Evolutionary conservation across 352 stramenopile species (phyloP).

Genomic region (Lagenidium giganteum): DNA sequence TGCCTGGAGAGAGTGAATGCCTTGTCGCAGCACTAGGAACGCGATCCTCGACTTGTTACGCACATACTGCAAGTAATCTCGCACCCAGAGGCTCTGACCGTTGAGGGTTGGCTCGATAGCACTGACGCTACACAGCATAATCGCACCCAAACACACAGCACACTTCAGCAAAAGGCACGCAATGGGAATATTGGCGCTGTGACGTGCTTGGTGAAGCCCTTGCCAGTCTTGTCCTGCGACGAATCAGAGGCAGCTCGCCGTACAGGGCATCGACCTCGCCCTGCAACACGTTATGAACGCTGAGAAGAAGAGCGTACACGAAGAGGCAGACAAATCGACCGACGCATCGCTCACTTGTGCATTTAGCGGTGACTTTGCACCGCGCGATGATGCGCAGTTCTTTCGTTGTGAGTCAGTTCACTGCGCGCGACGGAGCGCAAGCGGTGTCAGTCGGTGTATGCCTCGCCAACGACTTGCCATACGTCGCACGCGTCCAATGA

Average conservation of each 20-base stretch:
- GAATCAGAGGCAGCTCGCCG: conserved; percentile 79
- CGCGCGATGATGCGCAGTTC: conserved; percentile 76
- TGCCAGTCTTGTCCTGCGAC: conserved; percentile 67
- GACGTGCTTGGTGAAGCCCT: too few relatives aligned
- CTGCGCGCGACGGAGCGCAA: too few relatives aligned
- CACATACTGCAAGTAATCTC: conserved; percentile 92
- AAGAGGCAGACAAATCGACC: neutral
- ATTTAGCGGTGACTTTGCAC: conserved; percentile 60
- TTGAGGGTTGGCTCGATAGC: conserved; percentile 65
- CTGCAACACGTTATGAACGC: neutral
- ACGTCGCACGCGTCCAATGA: too few relatives aligned
- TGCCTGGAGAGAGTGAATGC: conserved; percentile 93
- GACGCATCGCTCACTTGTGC: too few relatives aligned
- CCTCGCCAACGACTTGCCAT: too few relatives aligned
- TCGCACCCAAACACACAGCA: conserved; percentile 35
- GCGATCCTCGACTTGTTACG: conserved; percentile 88
- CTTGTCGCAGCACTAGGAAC: conserved; percentile 95
- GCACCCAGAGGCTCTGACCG: conserved; percentile 89
- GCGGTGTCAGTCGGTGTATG: too few relatives aligned
- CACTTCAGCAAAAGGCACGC: too few relatives aligned
- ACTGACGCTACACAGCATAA: conserved; percentile 26
- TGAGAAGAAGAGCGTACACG: conserved; percentile 14
- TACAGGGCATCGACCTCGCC: conserved; percentile 69
- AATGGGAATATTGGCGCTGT: too few relatives aligned
- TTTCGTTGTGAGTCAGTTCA: conserved; percentile 80